Base-by-base conservation (phyloP, 2,329 filamentous ascomycete species). In the Diplodia intermedia region DNA sequence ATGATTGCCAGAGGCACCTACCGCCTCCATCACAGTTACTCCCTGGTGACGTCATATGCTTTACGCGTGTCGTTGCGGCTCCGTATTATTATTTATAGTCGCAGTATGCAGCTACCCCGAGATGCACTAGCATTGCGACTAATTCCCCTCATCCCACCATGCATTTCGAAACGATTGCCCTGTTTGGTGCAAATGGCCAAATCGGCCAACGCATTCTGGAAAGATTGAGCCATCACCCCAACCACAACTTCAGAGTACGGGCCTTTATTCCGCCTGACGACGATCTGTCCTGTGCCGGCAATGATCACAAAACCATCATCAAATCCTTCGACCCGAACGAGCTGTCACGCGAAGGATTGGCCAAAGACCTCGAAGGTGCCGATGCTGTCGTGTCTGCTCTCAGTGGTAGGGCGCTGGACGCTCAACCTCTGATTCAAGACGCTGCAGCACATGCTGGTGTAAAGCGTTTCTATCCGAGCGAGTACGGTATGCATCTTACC, bases 401-500 rank as follows among this genome's bases (percentile, higher is more conserved):
- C 29, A 74, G 71, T 43, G 73, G 72, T 0, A 69, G 71, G 29
- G 71, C 68, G 0, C 57, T 75, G 11, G 56, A 71, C 20, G 57
- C 67, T 3, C 72, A 76, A 56, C 47, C 56, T 7, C 67, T 56
- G 2, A 70, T 76, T 9, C 73, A 75, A 57, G 71, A 77, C 63
- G 73, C 74, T 1, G 73, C 72, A 2, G 70, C 69, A 1, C 69
- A 71, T n/a, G 71, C 72, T 14, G 72, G 73, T 2, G 75, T 77
- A 1, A 71, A 72, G 40, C 68, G 73, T 6, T 75, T 76, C 52
- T 74, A 75, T 36, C 73, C 71, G 0, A 73, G 72, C 43, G 74
- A 77, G 53, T 74, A 68, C 38, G 74, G 71, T 1, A 72, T 76
- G 70, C 73, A 73, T 66, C 68, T 74, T 14, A 69, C 75, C 2